Evolutionary conservation across 2,329 filamentous ascomycete species (phyloP).

Genomic region (Colletotrichum plurivorum): DNA sequence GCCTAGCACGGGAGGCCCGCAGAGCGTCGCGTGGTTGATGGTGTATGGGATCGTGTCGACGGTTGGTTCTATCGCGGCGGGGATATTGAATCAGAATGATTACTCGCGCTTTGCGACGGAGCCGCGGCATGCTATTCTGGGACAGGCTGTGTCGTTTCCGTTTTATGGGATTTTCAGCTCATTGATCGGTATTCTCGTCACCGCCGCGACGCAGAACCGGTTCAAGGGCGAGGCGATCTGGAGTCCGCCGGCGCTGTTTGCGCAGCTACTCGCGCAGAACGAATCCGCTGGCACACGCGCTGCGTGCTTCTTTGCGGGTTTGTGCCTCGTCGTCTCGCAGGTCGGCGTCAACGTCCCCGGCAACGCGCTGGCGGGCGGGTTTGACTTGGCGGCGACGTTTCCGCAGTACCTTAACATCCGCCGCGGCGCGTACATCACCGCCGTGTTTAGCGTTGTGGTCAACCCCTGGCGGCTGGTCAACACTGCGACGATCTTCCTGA

Average conservation of each 20-base stretch:
- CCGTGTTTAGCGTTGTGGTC: conserved; percentile 52
- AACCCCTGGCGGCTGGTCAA: conserved; percentile 57
- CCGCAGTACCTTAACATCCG: conserved; percentile 56
- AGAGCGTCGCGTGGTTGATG: conserved; percentile 54
- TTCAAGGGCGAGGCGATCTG: conserved; percentile 53
- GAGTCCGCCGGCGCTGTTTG: conserved; percentile 55
- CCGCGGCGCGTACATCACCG: conserved; percentile 54
- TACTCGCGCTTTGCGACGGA: conserved; percentile 52
- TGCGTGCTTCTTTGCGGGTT: conserved; percentile 55
- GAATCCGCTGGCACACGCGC: conserved; percentile 52
- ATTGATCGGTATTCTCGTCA: conserved; percentile 57
- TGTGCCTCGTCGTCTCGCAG: conserved; percentile 53
- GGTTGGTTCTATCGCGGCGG: conserved; percentile 54
- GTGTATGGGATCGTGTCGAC: conserved; percentile 54
- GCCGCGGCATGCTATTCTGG: conserved; percentile 51
- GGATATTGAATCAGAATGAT: conserved; percentile 56
- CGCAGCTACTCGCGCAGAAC: conserved; percentile 48
- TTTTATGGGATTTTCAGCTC: conserved; percentile 53
- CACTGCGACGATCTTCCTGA: conserved; percentile 53
- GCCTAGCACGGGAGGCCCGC: conserved; percentile 46
- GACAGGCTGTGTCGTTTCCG: conserved; percentile 53
- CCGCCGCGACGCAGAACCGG: conserved; percentile 54
- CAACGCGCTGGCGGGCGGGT: conserved; percentile 55
- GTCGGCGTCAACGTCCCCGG: conserved; percentile 55
- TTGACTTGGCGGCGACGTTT: conserved; percentile 55